phyloP scores from a whole-genome alignment of 2,329 filamentous ascomycete genomes.

The Aspergillus bombycis region DNA sequence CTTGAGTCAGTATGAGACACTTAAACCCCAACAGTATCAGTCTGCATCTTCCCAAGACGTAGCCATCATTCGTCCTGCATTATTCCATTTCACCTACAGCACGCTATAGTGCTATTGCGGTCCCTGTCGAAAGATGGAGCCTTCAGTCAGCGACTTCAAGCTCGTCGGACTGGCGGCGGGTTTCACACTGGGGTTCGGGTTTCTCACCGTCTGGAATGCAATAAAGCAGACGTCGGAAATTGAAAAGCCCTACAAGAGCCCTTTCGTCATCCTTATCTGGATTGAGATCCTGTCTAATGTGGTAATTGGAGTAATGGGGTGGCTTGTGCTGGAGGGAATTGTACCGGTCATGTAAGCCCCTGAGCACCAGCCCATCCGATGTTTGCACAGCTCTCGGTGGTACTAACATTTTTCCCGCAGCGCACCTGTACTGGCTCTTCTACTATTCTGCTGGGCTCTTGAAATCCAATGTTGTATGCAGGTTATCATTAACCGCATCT shows the following conservation, averaged over 20 bases:
- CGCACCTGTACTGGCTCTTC: not conserved
- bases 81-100: not conserved
- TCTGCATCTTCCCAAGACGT: not conserved
- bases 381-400: no score
- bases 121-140: not conserved
- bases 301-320: not conserved
- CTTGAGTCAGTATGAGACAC: not conserved
- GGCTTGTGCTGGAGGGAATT: not conserved
- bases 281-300: not conserved
- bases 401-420: not conserved
- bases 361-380: not conserved
- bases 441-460: not conserved
- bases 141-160: not conserved
- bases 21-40: not conserved
- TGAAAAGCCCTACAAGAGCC: not conserved
- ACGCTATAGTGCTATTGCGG: not conserved
- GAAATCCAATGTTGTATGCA: constrained; percentile 1
- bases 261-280: not conserved
- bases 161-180: not conserved
- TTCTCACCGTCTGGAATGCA: constrained; percentile 1
- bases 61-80: not conserved
- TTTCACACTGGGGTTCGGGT: not conserved
- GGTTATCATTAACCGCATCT: not conserved
- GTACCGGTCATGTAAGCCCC: not conserved
- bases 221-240: not conserved